Base-by-base conservation (phyloP, 2,329 filamentous ascomycete species). In the Paraphoma chrysanthemicola region DNA sequence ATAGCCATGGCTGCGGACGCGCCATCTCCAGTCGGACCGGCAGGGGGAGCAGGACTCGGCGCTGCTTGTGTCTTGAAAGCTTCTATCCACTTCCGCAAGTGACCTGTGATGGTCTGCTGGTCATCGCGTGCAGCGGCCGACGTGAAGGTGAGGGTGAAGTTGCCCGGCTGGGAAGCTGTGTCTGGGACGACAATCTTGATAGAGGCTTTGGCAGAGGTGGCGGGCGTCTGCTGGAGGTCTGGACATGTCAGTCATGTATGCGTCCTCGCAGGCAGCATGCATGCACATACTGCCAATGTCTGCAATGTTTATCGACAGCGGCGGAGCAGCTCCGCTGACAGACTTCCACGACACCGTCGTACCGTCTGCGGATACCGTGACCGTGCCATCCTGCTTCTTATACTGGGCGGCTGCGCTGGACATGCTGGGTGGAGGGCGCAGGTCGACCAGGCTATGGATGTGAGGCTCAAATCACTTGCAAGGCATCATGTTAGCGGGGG, bases 181-280 rank as follows among this genome's bases (percentile, higher is more conserved):
- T 86, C 78, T 73, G 93, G 90, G 60, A 90, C 90, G 67, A 97
- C 91, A 53, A 99, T 89, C 77, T 95, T 97, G 57, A 98, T 85
- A 84, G 97, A 97, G 51, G 96, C 93, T 82, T 97, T 97, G 16
- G 92, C 82, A 36, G 87, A 88, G n/a, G 84, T 88, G 57, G 92
- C 92, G 11, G 95, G 93, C 0, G 95, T 98, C 76, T 98, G 94
- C 77, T 99, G 94, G 47, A 99, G 86, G 79, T 98, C 92, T 95
- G 67, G 31, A 51, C 44, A 41, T 23, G 60, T 61, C 54, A 60
- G 51, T 57, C 41, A 49, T 46, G 29, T 14, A 31, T 28, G 23
- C 50, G 50, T 51, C 52, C 41, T 44, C 54, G 57, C 2, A 36
- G 10, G 33, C 14, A 46, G 44, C 36, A 43, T 28, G 41, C n/a